Evolutionary conservation across 139 green algal genomes (phyloP), one percentile per base, ranked within the genome.

Genomic region (Pleodorina starrii): DNA sequence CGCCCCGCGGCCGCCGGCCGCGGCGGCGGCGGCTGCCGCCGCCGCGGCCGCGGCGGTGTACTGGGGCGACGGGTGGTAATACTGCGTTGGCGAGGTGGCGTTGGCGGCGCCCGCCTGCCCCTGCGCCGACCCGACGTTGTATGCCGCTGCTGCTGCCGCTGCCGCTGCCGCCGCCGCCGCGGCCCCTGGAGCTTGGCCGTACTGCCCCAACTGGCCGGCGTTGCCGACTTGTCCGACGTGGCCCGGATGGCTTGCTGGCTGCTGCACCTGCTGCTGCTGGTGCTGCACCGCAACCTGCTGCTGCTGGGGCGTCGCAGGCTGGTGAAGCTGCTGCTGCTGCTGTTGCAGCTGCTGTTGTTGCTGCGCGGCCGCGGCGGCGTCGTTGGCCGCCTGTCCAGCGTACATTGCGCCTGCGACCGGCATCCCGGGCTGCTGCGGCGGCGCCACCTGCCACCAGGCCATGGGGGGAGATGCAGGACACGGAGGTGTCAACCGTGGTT

Each of bases 11-110:
- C 38, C 16, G 43, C 72, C 72, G 42, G 32, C 72, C 57, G 72
- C 44, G 23, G 35, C 74, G 2, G 63, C 63, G 21, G 63, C 63
- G 63, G 43, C 73, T 16, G 46, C 75, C 76, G 72, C 48, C 76
- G 54, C 51, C 7, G 40, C 78, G 25, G 54, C 51, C 38, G 38
- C 78, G 10, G 78, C 78, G 10, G 23, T 10, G 7, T 57, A 54
- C 35, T 85, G 78, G 6, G 78, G 78, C 19, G 78, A 85, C 36
- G 35, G 32, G 11, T 85, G 51, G 50, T 74, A 85, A 35, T 68
- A 85, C 21, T 17, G 51, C n/a, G 63, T 73, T 1, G 78, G 78
- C 36, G 78, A 85, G 1, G 78, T 36, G 21, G 78, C 6, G 50
- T n/a, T 71, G 11, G 78, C 5, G 14, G 72, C 42, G 4, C 29